phyloP scores from a whole-genome alignment of 1,284 basidiomycete species.

The Pseudozyma tsukubaensis region DNA sequence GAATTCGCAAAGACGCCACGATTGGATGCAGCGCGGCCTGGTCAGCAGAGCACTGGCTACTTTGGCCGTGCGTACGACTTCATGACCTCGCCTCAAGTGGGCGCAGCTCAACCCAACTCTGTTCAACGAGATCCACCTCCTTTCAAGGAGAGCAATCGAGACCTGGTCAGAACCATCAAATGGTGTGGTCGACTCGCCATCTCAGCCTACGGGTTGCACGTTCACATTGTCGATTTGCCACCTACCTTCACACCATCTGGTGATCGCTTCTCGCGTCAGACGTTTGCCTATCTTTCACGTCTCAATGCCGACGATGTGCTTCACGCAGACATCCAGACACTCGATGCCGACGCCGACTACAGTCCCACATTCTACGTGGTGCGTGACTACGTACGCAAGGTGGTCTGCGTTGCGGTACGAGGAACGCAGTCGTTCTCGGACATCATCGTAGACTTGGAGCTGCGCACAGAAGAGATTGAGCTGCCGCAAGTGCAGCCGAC shows the following conservation, averaged over 20 bases:
- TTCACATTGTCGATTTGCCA: slow-evolving; percentile 60
- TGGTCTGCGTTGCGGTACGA: slow-evolving; percentile 64
- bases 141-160: slow-evolving; percentile 39
- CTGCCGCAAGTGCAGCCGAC: slow-evolving; percentile 53
- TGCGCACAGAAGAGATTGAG: slow-evolving; percentile 61
- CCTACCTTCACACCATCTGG: slow-evolving; percentile 67
- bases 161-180: slow-evolving; percentile 61
- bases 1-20: slow-evolving; percentile 62
- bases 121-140: slow-evolving; percentile 16
- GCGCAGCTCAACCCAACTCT: slow-evolving; percentile 19
- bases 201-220: slow-evolving; percentile 59
- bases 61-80: slow-evolving; percentile 50
- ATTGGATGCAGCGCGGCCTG: slow-evolving; percentile 36
- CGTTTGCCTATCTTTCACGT: slow-evolving; percentile 65
- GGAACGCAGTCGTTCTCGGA: slow-evolving; percentile 67
- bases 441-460: slow-evolving; percentile 67
- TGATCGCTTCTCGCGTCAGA: slow-evolving; percentile 62
- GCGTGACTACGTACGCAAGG: slow-evolving; percentile 61
- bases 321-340: slow-evolving; percentile 67
- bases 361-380: slow-evolving; percentile 66
- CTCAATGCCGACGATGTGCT: slow-evolving; percentile 65
- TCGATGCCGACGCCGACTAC: slow-evolving; percentile 62
- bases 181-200: slow-evolving; percentile 67
- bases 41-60: slow-evolving; percentile 41
- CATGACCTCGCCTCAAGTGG: slow-evolving; percentile 43